Base-by-base conservation (phyloP, 2,329 filamentous ascomycete genomes). In the Graphium sp. region DNA sequence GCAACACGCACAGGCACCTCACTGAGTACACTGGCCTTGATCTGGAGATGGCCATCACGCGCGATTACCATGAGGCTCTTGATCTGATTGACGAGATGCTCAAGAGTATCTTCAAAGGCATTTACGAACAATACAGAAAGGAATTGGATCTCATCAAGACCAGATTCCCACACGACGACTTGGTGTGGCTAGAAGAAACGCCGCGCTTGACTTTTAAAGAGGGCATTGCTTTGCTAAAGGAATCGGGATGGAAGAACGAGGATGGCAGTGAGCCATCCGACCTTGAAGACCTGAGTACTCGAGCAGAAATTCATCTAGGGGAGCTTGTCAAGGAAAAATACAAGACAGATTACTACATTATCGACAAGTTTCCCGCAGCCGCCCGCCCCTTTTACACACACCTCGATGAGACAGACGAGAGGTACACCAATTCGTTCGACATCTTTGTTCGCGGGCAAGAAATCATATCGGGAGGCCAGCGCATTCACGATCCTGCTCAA, bases 1-100 rank as follows among this genome's bases (percentile, higher is more conserved):
- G 81, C 45, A 94, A 94, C 50, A 94, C 85, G 0, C 85, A 93
- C 44, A 74, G 85, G 21, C 85, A 94, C 48, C 61, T 94, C 60
- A 93, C 85, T 1, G 85, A 94, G 49, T 94, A 91, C 48, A 94
- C 84, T 5, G 85, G 85, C 31, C 61, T 94, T 18, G 85, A 94
- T 62, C 52, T 94, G 12, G 85, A 94, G 46, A 94, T 94, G 87
- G 67, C 75, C 4, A 82, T 94, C 37, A 76, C 84, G 28, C 72
- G 80, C 41, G 76, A 91, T 49, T 93, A 94, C 48, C 77, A 92
- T 43, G 85, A 94, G 51, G 79, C 85, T 28, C 66, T 94, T 18
- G 61, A 72, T 21, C 62, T 80, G 7, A 67, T 94, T 26, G 85
- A 94, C 44, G 62, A 65, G 10, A 75, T 80, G 34, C 73, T 94